phyloP scores from a whole-genome alignment of 2,329 filamentous ascomycete genomes.

The Fusarium tanahbumbuense region DNA sequence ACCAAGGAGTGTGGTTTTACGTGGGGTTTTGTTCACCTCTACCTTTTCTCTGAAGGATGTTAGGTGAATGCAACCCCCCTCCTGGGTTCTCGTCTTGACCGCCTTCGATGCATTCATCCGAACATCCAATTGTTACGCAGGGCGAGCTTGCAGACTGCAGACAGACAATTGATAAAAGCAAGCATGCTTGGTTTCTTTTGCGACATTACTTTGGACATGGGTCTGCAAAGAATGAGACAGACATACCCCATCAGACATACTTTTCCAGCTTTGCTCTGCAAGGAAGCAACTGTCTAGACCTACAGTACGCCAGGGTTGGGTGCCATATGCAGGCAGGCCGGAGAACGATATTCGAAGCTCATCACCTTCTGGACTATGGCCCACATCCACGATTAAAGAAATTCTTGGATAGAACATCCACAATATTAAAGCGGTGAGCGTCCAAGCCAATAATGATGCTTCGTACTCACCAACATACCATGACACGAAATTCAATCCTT shows the following conservation, averaged over 20 bases:
- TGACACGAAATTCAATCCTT: constrained; percentile 4
- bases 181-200: constrained; percentile 40
- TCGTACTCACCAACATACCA: background rate
- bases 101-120: constrained; percentile 41
- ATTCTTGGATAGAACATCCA: constrained; percentile 22
- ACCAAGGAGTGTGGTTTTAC: constrained; percentile 9
- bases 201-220: constrained; percentile 42
- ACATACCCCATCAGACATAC: constrained; percentile 31
- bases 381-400: constrained; percentile 20
- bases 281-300: constrained; percentile 39
- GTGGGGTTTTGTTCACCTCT: constrained; percentile 25
- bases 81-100: constrained; percentile 37
- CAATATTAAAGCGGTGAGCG: constrained; percentile 23
- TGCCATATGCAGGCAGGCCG: constrained; percentile 18
- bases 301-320: constrained; percentile 31
- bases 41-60: constrained; percentile 13
- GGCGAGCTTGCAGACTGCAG: constrained; percentile 38
- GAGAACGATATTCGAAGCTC: constrained; percentile 33
- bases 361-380: constrained; percentile 22
- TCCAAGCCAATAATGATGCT: background rate
- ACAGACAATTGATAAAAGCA: constrained; percentile 37
- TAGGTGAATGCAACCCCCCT: constrained; percentile 42
- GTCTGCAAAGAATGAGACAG: constrained; percentile 39
- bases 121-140: constrained; percentile 40
- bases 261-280: constrained; percentile 42